Percentiles rank a stretch among this genome's conserved stretches.
phyloP scores from a whole-genome alignment of 805 yeast species.

The Middelhovenomyces tepae region DNA sequence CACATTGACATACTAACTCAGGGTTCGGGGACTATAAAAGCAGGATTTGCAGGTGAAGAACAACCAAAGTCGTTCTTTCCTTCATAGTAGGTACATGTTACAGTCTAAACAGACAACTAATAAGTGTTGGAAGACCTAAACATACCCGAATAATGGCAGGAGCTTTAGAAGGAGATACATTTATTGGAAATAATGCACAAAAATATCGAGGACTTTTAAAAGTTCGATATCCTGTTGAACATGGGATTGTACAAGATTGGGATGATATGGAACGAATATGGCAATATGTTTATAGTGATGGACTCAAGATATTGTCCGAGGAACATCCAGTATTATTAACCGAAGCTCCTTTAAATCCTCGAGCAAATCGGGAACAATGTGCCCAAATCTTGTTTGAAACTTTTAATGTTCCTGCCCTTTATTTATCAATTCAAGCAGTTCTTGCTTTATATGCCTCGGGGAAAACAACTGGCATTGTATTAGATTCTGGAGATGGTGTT shows the following conservation, averaged over 20 bases:
- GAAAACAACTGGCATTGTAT: constrained; percentile 78
- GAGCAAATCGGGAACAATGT: constrained; percentile 47
- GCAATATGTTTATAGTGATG: constrained; percentile 55
- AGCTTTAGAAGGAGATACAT: constrained; percentile 53
- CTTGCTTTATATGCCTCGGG: constrained; percentile 82
- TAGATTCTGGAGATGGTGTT: constrained; percentile 93
- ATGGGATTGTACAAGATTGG: constrained; percentile 79
- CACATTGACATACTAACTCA: constrained; percentile 8
- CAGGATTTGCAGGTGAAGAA: constrained; percentile 92
- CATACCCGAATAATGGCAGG: constrained; percentile 78
- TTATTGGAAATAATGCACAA: constrained; percentile 71
- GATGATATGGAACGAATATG: constrained; percentile 76
- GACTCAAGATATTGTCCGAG: constrained; percentile 49
- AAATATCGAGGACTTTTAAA: constrained; percentile 67
- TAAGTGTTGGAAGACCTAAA: constrained; percentile 67
- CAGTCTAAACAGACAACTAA: not conserved
- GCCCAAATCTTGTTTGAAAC: constrained; percentile 64
- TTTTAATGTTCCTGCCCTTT: constrained; percentile 69
- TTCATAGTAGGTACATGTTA: constrained; percentile 33
- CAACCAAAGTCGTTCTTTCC: constrained; percentile 60
- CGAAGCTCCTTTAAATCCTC: constrained; percentile 80
- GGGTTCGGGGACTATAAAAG: constrained; percentile 79
- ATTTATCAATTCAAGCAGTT: constrained; percentile 67
- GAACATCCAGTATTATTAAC: constrained; percentile 86
- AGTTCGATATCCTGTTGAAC: constrained; percentile 63